Evolutionary conservation across 2,329 filamentous ascomycete genomes (phyloP), one percentile per base, ranked within the genome.

Genomic region (Fusarium lateritium): DNA sequence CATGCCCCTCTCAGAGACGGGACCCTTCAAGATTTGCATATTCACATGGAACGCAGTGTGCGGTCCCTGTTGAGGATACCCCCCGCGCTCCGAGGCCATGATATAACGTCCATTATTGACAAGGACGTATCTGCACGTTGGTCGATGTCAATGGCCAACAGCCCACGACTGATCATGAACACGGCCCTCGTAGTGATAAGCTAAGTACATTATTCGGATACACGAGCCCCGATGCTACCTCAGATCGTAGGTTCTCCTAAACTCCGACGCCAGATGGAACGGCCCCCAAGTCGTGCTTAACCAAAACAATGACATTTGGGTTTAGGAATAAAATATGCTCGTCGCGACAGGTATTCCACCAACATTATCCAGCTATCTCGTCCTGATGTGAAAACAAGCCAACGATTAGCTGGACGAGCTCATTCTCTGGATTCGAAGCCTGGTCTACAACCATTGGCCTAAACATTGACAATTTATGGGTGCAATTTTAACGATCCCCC

Each of bases 401-500:
- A 38, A 31, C 28, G 33, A 14, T 7, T 43, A 31, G 10, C 28
- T 44, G 19, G 26, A 39, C n/a, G 19, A 42, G 44, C 44, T 57
- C 44, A 14, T 28, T 34, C 34, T 54, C 56, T 33, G 42, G 36
- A 21, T 22, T 40, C 56, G 50, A 43, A 43, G 56, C 43, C 43
- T 60, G 36, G 19, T 60, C 26, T 19, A 24, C 21, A 49, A 47
- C 46, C 31, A 64, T 70, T 70, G 58, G 62, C 50, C 33, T 62
- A 22, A 26, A 52, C 24, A 42, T 36, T 40, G 33, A n/a, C 49
- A 50, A 56, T 56, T 40, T 36, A 34, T 43, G 47, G 43, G 36
- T 54, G 62, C 54, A 70, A 70, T 70, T 56, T 70, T 46, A 66
- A 44, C 22, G 50, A 31, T 17, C 43, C 57, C 43, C 56, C 61